These are phyloP conservation scores for Magnusiomyces paraingens DNA, from an alignment of 1,139 yeast species.

Conservation along the genomic window DNA sequence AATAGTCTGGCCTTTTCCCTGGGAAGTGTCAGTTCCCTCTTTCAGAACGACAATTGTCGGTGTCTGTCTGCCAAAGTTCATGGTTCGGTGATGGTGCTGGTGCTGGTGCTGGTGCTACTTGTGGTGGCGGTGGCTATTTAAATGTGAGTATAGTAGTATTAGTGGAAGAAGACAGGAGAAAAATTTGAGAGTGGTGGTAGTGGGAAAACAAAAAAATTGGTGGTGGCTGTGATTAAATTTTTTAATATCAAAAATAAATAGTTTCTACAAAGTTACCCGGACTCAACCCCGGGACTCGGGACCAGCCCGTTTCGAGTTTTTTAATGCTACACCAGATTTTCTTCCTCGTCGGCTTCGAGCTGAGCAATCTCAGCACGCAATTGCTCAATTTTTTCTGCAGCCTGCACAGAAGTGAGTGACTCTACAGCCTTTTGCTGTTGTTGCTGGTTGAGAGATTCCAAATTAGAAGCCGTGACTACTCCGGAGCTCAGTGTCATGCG, in stretches of 20 bases:
- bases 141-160: no score
- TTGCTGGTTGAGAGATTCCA: no score
- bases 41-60: slow-evolving; percentile 96
- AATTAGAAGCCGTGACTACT: no score
- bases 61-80: slow-evolving; percentile 88
- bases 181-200: slow-evolving; percentile 1
- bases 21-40: slow-evolving; percentile 96
- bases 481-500: background rate
- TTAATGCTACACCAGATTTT: background rate
- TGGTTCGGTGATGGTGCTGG: slow-evolving; percentile 26
- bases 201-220: background rate
- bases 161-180: background rate
- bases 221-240: background rate
- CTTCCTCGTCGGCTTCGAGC: slow-evolving; percentile 19
- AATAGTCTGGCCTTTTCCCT: slow-evolving; percentile 92
- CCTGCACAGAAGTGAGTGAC: background rate
- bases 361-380: slow-evolving; percentile 22
- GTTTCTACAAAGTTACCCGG: no score
- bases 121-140: background rate
- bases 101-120: background rate
- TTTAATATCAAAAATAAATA: no score
- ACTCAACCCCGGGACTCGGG: no score
- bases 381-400: slow-evolving; percentile 6
- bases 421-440: background rate
- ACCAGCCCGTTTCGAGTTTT: no score